phyloP scores from a whole-genome alignment of 2,329 filamentous ascomycete species.

The Penicillium decumbens region DNA sequence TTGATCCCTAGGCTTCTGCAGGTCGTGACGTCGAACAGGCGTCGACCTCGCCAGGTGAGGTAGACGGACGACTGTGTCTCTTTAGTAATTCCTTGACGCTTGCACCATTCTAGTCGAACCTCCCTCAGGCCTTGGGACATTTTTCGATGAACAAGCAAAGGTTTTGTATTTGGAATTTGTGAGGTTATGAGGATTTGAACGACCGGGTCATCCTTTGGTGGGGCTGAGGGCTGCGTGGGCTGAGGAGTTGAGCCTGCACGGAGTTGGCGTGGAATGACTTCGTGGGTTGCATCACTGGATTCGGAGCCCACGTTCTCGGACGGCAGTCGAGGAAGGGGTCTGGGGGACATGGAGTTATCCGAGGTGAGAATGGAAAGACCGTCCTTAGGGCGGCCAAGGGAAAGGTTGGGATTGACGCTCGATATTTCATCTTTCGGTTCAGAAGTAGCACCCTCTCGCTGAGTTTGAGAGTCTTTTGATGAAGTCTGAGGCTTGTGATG shows the following conservation, averaged over 20 bases:
- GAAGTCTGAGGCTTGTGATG: not conserved
- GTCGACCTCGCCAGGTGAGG: constrained; percentile 71
- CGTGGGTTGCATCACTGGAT: not conserved
- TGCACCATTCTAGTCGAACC: constrained; percentile 66
- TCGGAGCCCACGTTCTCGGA: not conserved
- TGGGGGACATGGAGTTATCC: not conserved
- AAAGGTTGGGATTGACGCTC: not conserved
- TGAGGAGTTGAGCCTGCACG: not conserved
- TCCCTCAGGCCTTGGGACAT: constrained; percentile 64
- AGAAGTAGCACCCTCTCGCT: not conserved
- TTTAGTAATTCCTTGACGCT: constrained; percentile 53
- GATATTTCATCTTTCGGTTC: not conserved
- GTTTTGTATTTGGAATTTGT: constrained; percentile 55
- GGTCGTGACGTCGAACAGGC: constrained; percentile 71
- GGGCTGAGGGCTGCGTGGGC: not conserved
- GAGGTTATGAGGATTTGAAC: constrained; percentile 67
- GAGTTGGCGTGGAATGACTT: not conserved
- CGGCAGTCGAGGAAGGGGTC: not conserved
- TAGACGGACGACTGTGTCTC: constrained; percentile 57
- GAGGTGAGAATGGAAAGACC: not conserved
- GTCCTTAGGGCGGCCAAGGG: not conserved
- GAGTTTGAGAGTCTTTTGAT: not conserved
- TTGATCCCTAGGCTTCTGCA: constrained; percentile 63
- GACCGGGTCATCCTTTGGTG: constrained; percentile 42
- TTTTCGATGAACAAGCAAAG: constrained; percentile 61